Evolutionary conservation across 495 filamentous ascomycete species (phyloP).

Genomic region (Tuber magnatum): DNA sequence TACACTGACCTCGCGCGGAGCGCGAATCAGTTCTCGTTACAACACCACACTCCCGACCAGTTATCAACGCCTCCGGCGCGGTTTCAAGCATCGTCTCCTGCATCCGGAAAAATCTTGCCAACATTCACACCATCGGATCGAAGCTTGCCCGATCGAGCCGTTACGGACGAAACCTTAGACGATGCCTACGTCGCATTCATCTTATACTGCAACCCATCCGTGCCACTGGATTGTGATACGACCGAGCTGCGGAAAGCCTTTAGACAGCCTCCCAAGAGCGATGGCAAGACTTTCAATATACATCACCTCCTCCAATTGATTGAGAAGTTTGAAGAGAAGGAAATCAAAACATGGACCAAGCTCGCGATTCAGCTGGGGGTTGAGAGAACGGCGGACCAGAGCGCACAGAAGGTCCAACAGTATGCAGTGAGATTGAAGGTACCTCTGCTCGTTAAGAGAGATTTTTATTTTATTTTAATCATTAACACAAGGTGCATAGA

Average conservation of each 20-base stretch:
- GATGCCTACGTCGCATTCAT: constrained; percentile 85
- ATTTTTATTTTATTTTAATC: constrained; percentile 11
- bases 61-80: constrained; percentile 21
- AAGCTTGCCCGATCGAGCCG: constrained; percentile 58
- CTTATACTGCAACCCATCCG: constrained; percentile 79
- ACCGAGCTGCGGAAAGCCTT: constrained; percentile 71
- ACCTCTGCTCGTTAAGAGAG: constrained; percentile 32
- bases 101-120: constrained; percentile 25
- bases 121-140: constrained; percentile 37
- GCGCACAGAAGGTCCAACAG: constrained; percentile 94
- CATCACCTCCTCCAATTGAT: constrained; percentile 78
- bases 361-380: constrained; percentile 84
- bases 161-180: constrained; percentile 69
- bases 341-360: constrained; percentile 95
- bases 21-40: constrained; percentile 36
- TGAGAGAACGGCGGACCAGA: constrained; percentile 83
- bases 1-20: constrained; percentile 38
- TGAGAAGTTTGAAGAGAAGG: constrained; percentile 69
- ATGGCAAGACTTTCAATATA: constrained; percentile 84
- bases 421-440: constrained; percentile 93
- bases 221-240: constrained; percentile 64
- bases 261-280: constrained; percentile 77
- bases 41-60: constrained; percentile 29
- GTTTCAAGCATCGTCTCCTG: constrained; percentile 30
- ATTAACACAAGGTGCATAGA: constrained; percentile 45